phyloP scores from a whole-genome alignment of 768 basidiomycete species.

The Auriculariales sp. region DNA sequence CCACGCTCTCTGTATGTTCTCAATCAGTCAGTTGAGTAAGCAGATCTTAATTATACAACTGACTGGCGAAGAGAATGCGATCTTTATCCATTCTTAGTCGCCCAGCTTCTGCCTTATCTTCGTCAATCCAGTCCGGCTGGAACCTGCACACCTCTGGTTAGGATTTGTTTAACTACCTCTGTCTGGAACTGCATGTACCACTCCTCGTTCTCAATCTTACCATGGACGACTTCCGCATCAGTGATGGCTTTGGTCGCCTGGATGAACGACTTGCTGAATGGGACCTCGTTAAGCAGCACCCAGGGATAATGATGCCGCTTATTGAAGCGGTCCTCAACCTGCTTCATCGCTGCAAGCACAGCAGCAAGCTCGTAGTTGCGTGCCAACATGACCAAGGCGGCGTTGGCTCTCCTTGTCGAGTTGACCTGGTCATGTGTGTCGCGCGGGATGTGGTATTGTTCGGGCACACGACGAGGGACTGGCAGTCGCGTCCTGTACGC shows the following conservation, averaged over 20 bases:
- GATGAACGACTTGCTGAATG: slow-evolving; percentile 61
- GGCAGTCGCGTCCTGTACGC: neutral
- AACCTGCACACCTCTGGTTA: neutral
- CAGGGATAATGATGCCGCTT: slow-evolving; percentile 66
- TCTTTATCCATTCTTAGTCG: slow-evolving; percentile 37
- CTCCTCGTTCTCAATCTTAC: slow-evolving; percentile 40
- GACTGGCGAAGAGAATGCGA: slow-evolving; percentile 55
- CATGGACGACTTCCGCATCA: slow-evolving; percentile 43
- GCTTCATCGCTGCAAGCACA: slow-evolving; percentile 48
- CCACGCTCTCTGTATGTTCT: slow-evolving; percentile 3
- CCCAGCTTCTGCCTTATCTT: slow-evolving; percentile 37
- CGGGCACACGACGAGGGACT: neutral
- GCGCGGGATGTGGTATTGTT: neutral
- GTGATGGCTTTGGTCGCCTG: slow-evolving; percentile 29
- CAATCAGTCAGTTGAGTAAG: neutral
- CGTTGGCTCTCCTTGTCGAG: slow-evolving; percentile 22
- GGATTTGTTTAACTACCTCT: neutral
- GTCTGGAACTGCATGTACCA: slow-evolving; percentile 25
- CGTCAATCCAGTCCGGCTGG: slow-evolving; percentile 64
- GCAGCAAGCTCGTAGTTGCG: slow-evolving; percentile 49
- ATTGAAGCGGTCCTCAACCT: slow-evolving; percentile 85
- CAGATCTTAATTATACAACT: slow-evolving; percentile 7
- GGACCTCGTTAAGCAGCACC: slow-evolving; percentile 77
- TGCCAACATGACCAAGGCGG: slow-evolving; percentile 50
- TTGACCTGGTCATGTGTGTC: neutral